These are phyloP conservation scores for Gracilariopsis chorda DNA, from an alignment of 23 red algal species.

Conservation along the genomic window DNA sequence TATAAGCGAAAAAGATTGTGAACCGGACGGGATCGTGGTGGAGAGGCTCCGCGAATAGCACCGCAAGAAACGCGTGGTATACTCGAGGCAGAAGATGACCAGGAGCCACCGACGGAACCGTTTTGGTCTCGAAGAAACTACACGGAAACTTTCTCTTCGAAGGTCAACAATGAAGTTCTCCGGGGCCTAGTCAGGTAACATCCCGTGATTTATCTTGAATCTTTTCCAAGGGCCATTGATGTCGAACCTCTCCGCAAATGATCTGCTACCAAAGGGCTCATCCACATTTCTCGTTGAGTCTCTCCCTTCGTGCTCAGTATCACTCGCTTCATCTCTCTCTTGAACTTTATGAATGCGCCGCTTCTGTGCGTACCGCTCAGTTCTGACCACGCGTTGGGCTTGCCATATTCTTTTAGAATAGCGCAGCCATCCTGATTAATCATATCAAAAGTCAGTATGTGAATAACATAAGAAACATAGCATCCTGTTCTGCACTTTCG, in stretches of 20 bases:
- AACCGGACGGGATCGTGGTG: neutral
- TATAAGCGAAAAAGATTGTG: constrained; percentile 4
- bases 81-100: constrained; percentile 12
- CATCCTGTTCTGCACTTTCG: neutral
- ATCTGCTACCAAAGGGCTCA: neutral
- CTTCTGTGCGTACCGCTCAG: constrained; percentile 4
- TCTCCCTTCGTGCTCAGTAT: neutral
- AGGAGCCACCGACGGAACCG: neutral
- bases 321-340: neutral
- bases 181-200: neutral
- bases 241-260: neutral
- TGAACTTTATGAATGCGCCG: neutral
- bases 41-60: neutral
- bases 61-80: neutral
- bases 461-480: neutral
- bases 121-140: neutral
- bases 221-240: neutral
- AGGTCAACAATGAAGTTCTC: neutral
- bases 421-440: constrained; percentile 25
- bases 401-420: constrained; percentile 41
- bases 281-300: too few species aligned
- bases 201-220: too few species aligned
- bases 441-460: constrained; percentile 10
- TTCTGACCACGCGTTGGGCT: constrained; percentile 5
- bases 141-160: neutral